Base-by-base conservation (phyloP, 306 rosid genomes). In the Carpinus viminea region DNA sequence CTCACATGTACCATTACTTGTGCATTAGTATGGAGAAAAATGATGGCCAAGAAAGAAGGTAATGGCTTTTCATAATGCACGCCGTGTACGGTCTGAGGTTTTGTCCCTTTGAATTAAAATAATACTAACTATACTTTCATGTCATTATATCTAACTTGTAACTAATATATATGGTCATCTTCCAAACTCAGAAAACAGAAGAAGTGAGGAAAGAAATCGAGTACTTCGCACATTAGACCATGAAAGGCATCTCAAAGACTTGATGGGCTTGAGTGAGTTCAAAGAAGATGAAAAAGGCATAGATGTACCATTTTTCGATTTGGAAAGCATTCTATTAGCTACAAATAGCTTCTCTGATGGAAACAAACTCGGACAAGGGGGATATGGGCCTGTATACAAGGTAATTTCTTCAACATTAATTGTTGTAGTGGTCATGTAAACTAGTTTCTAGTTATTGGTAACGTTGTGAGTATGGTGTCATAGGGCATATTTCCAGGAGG, bases 361-460 rank as follows among this genome's bases (percentile, higher is more conserved):
- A 65, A 86, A 86, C 70, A 84, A 80, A 74, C 85, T 85, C 12
- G 93, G 91, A 65, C 75, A 13, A 56, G 96, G 93, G 26, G 96
- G 96, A 21, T 89, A 80, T 66, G 96, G 96, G 17, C 84, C 89
- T 17, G 90, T 91, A 2, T 89, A 84, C 55, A 87, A 82, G 91
- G 90, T 87, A 11, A 78, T 43, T 41, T 4, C 7, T 26, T 38
- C 70, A 21, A 4, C 15, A 3, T 36, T 31, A 54, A 46, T 1
- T 79, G 2, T 26, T n/a, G 74, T 60, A 47, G 5, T 26, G 20
- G 1, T 59, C 51, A n/a, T 41, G 3, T 34, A 2, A 5, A 47
- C 1, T 57, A 53, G 41, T 41, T 9, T 64, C 38, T 0, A 3
- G 21, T 28, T 17, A 36, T 34, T 45, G 38, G 9, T 28, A 28